Percentiles rank a stretch among this genome's conserved stretches.
phyloP scores from a whole-genome alignment of 2,329 filamentous ascomycete species.

The Diaporthe sp. region DNA sequence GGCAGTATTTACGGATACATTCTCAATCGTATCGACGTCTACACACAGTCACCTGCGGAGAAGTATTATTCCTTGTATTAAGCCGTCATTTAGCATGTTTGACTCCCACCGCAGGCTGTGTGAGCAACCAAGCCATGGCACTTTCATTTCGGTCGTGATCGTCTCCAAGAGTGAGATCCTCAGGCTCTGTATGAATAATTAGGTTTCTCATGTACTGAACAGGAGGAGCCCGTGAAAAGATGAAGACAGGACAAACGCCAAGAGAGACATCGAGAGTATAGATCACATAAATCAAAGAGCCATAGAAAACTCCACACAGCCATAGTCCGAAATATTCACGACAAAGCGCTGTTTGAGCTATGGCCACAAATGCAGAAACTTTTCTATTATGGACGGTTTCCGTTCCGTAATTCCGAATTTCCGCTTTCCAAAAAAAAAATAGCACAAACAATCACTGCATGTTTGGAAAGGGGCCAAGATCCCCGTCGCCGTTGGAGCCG shows the following conservation, averaged over 20 bases:
- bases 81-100: no score
- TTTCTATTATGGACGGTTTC: no score
- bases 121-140: rapidly evolving
- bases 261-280: background rate
- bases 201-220: background rate
- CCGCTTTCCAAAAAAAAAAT: background rate
- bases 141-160: background rate
- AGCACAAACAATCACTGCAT: background rate
- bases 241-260: background rate
- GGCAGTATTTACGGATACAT: no score
- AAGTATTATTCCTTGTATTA: no score
- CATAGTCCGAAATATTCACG: background rate
- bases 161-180: no score
- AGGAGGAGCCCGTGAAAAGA: background rate
- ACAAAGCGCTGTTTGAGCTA: background rate
- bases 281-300: background rate
- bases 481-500: background rate
- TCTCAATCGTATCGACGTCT: no score
- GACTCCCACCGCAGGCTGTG: no score
- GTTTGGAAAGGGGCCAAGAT: background rate
- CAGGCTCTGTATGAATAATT: no score
- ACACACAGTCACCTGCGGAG: no score
- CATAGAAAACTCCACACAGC: background rate
- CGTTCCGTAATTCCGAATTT: background rate
- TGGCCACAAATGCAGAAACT: background rate